A percentile compares a stretch with the other conserved stretches of the same genome.
Conservation (phyloP, 225 moss, liverwort and hornwort species). For the Physcomitrium patens region DNA sequence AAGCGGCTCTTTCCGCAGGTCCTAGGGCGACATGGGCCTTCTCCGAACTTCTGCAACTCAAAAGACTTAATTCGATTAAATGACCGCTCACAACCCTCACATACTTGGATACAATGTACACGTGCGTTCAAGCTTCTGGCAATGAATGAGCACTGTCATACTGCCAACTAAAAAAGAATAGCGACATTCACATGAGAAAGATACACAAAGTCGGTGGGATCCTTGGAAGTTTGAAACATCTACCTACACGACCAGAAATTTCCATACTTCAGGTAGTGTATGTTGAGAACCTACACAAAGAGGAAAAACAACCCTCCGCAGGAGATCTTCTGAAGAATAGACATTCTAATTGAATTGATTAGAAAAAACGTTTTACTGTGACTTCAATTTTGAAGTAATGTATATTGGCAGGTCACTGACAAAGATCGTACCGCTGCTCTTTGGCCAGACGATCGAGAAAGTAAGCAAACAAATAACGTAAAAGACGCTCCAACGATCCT, state of each 20-base stretch:
- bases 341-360: slow-evolving; percentile 1
- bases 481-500: slow-evolving; percentile 67
- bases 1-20: slow-evolving; percentile 65
- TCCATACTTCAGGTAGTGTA: too few species aligned
- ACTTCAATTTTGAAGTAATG: slow-evolving; percentile 10
- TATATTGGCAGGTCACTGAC: slow-evolving; percentile 17
- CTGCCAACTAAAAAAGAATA: neutral
- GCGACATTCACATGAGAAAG: slow-evolving; percentile 5
- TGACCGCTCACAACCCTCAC: slow-evolving; percentile 12
- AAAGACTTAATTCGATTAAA: slow-evolving; percentile 12
- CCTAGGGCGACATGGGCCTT: slow-evolving; percentile 48
- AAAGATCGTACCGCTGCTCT: slow-evolving; percentile 72
- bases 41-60: slow-evolving; percentile 49
- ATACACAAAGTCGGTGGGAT: neutral
- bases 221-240: slow-evolving; percentile 1
- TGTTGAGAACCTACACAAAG: slow-evolving; percentile 13
- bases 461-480: slow-evolving; percentile 58
- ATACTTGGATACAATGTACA: neutral
- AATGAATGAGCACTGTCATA: slow-evolving; percentile 13
- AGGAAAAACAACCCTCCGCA: slow-evolving; percentile 15
- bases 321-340: neutral
- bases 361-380: neutral
- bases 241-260: slow-evolving; percentile 8
- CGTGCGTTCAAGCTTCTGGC: slow-evolving; percentile 2
- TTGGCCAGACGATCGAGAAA: slow-evolving; percentile 74